Base-by-base conservation (phyloP, 2,329 filamentous ascomycete genomes). In the Ophiocordyceps unilateralis region DNA sequence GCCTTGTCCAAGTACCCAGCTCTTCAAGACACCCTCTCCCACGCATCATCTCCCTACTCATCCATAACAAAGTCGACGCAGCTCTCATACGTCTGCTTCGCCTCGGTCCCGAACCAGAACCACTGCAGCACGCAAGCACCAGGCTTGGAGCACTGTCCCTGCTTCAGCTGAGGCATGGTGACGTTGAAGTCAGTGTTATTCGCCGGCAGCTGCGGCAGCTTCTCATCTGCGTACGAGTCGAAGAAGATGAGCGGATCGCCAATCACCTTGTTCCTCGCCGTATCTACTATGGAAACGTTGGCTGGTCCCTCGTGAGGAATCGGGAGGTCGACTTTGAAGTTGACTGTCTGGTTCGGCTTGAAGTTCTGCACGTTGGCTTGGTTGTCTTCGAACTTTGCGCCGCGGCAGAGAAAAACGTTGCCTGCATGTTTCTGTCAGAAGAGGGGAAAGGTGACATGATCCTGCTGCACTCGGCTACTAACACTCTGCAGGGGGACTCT, bases 41-140 rank as follows among this genome's bases (percentile, higher is more conserved):
- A 12, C 30, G 30, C 30, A 12, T 10, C 30, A 9, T 36, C 1
- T 19, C 5, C 17, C 2, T 19, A 4, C 30, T 36, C 32, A 15
- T 36, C 10, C 40, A 44, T 39, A 8, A 40, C 30, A 54, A 81
- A 78, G 52, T 80, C 76, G 42, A 78, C 61, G 58, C 76, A 80
- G 41, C 68, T 67, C 61, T 76, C 70, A 53, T 80, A 80, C 11
- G 74, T 78, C 65, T 80, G 76, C 45, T 70, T 52, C 47, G 73
- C 68, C 43, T 59, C 61, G 15, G 58, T 53, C 4, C 73, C 72
- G 46, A 75, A 65, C 75, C 75, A 79, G 57, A 64, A 77, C 73
- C 74, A 78, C 57, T 79, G 75, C 39, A 79, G 63, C 4, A 70
- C 70, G 41, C 62, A 65, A 46, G 62, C 58, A 37, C 73, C 73